Base-by-base conservation (phyloP, 2,329 filamentous ascomycete species). In the Arthrobotrys musiformis region DNA sequence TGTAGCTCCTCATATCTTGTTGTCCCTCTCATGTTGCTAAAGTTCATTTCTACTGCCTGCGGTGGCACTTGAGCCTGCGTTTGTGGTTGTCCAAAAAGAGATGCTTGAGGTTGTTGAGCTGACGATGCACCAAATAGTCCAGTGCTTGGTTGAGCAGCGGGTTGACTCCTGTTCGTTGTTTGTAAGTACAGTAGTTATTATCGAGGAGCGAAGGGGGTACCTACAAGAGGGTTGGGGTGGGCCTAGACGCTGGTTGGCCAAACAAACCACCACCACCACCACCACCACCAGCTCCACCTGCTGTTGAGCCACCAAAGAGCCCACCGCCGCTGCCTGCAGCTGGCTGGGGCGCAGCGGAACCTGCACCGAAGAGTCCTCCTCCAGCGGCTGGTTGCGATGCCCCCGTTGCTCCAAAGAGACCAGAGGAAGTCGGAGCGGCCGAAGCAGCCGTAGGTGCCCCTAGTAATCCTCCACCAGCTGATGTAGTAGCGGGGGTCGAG, bases 1-100 rank as follows among this genome's bases (percentile, higher is more conserved):
- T 92, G 89, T 28, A 97, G 90, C 83, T 97, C 94, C 82, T 93
- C 93, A 85, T 95, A 97, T 78, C 95, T 92, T 2, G 93, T 97
- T 0, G 94, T 97, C 15, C 92, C 91, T 63, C 93, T 90, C 76
- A 98, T 86, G 82, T 92, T 92, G 80, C 89, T 89, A 63, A 92
- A 84, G 83, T 95, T 92, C 81, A 97, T 92, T 81, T 70, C 75
- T 56, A 70, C 79, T 26, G 46, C 73, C 52, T 70, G 77, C 1
- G 61, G 60, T 67, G 56, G 70, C 56, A 40, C 61, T 40, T 62
- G 76, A 42, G 28, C 58, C 58, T 64, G 73, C 9, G 33, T n/a
- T 37, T 22, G 69, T 15, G 28, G 26, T 58, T 76, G 79, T 50
- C 72, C 72, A 22, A 69, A 70, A 35, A 61, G 54, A 22, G 24